Evolutionary conservation across 139 green algal genomes (phyloP).

Genomic region (Axilococcus clingmanii): DNA sequence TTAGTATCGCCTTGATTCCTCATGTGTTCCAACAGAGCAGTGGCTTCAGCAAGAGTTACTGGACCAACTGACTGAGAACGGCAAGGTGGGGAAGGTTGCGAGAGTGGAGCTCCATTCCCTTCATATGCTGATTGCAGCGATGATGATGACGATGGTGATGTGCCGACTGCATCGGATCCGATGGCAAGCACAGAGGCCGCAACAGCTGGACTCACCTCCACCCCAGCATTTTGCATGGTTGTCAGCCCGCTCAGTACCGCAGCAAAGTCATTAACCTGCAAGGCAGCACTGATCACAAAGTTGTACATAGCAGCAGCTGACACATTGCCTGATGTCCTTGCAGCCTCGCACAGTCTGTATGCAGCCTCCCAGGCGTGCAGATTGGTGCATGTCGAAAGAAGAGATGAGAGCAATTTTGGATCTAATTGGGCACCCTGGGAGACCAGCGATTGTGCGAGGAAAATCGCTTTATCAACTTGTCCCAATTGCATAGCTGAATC

Average conservation of each 20-base stretch:
- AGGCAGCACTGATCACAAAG: slow-evolving; percentile 5
- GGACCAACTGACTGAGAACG: not conserved
- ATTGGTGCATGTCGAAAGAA: slow-evolving; percentile 1
- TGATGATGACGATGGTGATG: too few relatives aligned
- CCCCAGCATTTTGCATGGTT: slow-evolving; percentile 6
- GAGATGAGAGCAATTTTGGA: not conserved
- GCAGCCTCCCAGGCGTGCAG: slow-evolving; percentile 8
- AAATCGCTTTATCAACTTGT: slow-evolving; percentile 7
- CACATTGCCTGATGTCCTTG: not conserved
- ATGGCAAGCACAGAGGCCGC: too few relatives aligned
- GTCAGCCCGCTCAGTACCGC: slow-evolving; percentile 4
- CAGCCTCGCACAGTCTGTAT: slow-evolving; percentile 11
- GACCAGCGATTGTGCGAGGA: slow-evolving; percentile 12
- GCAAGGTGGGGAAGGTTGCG: not conserved
- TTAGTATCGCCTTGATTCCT: not conserved
- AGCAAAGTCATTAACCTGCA: not conserved
- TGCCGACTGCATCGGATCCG: too few relatives aligned
- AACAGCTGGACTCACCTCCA: slow-evolving; percentile 21
- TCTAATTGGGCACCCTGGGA: not conserved
- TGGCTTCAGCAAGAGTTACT: slow-evolving; percentile 3
- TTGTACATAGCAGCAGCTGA: slow-evolving; percentile 9
- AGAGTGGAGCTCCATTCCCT: not conserved
- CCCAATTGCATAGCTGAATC: not conserved
- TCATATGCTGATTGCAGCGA: not conserved
- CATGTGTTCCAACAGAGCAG: not conserved